Evolutionary conservation across 768 basidiomycete species (phyloP).

Genomic region (Suillus bovinus): DNA sequence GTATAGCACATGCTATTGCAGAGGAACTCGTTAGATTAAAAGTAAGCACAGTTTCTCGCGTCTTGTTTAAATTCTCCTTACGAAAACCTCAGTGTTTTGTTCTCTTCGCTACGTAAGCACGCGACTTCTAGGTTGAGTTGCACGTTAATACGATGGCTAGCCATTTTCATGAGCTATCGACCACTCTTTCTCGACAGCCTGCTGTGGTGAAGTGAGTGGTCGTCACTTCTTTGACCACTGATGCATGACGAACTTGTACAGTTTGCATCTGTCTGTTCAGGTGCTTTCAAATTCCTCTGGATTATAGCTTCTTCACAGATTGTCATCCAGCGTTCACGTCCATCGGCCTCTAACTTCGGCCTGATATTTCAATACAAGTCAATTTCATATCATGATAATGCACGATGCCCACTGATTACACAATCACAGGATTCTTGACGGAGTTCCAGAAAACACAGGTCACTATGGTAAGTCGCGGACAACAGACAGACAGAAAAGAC

Average conservation of each 20-base stretch:
- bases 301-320: background rate
- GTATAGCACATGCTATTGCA: slow-evolving; percentile 82
- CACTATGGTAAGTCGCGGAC: slow-evolving; percentile 63
- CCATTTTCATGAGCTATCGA: slow-evolving; percentile 80
- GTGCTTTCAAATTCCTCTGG: slow-evolving; percentile 36
- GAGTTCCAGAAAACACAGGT: slow-evolving; percentile 55
- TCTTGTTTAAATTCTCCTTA: slow-evolving; percentile 8
- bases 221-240: background rate
- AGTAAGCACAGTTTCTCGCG: slow-evolving; percentile 40
- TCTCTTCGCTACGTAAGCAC: slow-evolving; percentile 83
- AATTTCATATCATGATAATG: slow-evolving; percentile 4
- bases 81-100: slow-evolving; percentile 61
- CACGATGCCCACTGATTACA: slow-evolving; percentile 2
- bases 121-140: background rate
- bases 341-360: slow-evolving; percentile 58
- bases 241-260: slow-evolving; percentile 28
- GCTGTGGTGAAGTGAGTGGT: slow-evolving; percentile 73
- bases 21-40: slow-evolving; percentile 73
- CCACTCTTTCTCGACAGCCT: slow-evolving; percentile 74
- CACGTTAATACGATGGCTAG: slow-evolving; percentile 34
- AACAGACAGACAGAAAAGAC: slow-evolving; percentile 3
- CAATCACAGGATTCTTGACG: slow-evolving; percentile 66
- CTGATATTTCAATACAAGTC: slow-evolving; percentile 82
- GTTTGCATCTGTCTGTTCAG: slow-evolving; percentile 82
- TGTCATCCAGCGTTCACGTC: slow-evolving; percentile 49